Evolutionary conservation across 805 yeast species (phyloP).

Genomic region (Saccharomyces kudriavzevii): DNA sequence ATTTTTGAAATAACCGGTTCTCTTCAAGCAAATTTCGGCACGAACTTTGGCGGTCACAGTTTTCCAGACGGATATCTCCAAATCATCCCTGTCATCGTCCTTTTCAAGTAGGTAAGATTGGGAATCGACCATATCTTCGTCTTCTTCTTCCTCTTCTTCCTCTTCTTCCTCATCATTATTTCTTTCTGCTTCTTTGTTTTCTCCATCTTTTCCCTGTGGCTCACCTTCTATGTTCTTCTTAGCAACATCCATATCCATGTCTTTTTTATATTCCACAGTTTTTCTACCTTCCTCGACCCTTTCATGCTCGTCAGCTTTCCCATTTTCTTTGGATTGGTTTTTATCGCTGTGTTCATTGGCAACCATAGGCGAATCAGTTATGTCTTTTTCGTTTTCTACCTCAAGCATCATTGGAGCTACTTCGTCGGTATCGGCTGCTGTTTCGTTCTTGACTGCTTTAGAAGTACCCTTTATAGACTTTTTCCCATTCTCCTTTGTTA

Average conservation of each 20-base stretch:
- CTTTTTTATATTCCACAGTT: constrained; percentile 13
- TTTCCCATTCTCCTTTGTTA: constrained; percentile 8
- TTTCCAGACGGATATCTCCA: constrained; percentile 79
- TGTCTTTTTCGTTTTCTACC: neutral
- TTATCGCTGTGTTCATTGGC: neutral
- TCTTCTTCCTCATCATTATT: constrained; percentile 28
- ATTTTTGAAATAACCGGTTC: constrained; percentile 59
- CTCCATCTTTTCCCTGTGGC: constrained; percentile 8
- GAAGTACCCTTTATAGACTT: neutral
- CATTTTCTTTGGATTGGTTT: neutral
- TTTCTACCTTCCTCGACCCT: constrained; percentile 27
- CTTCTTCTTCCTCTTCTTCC: constrained; percentile 38
- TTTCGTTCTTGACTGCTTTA: neutral
- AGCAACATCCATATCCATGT: constrained; percentile 19
- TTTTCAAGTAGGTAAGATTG: constrained; percentile 39
- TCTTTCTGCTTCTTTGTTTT: neutral
- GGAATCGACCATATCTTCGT: constrained; percentile 36
- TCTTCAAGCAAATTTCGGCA: constrained; percentile 60
- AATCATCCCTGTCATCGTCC: constrained; percentile 57
- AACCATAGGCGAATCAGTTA: neutral
- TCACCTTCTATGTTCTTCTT: constrained; percentile 33
- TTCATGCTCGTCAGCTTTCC: constrained; percentile 20
- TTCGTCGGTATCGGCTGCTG: neutral
- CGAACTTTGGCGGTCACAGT: constrained; percentile 71
- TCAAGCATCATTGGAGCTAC: neutral